Conservation (phyloP, 495 filamentous ascomycete species). For the Penicillium subrubescens region DNA sequence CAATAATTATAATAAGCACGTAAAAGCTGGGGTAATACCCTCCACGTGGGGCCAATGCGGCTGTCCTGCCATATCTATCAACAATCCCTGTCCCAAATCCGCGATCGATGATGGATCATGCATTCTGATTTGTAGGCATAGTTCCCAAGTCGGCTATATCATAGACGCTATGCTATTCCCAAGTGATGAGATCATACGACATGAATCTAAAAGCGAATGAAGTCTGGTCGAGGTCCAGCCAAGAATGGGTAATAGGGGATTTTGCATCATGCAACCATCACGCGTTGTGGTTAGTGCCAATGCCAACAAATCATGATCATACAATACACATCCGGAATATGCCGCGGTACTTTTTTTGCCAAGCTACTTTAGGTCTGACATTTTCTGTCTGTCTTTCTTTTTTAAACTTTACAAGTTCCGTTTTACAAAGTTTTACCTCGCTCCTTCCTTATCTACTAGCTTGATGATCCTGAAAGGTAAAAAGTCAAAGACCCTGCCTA, state of each 20-base stretch:
- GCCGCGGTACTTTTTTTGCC: not conserved
- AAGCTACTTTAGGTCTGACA: not conserved
- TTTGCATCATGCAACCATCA: constrained; percentile 4
- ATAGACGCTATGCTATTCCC: not conserved
- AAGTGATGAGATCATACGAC: constrained; percentile 3
- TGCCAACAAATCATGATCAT: not conserved
- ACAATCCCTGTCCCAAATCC: too few relatives aligned
- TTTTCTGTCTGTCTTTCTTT: not conserved
- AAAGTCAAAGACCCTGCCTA: too few relatives aligned
- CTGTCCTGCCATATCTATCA: not conserved
- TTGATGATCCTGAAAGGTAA: not conserved
- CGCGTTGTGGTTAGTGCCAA: not conserved
- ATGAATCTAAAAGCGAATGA: too few relatives aligned
- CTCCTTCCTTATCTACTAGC: not conserved
- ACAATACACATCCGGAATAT: not conserved
- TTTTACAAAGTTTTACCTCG: too few relatives aligned
- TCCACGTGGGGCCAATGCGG: constrained; percentile 1
- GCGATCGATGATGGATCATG: not conserved
- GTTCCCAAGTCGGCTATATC: not conserved
- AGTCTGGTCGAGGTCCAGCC: not conserved
- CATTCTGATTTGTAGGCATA: not conserved
- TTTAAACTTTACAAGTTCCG: not conserved
- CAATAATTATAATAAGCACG: not conserved
- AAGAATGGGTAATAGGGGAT: not conserved
- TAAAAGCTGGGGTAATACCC: not conserved